Base-by-base conservation (phyloP, 495 filamentous ascomycete species). In the Niebla homalea region DNA sequence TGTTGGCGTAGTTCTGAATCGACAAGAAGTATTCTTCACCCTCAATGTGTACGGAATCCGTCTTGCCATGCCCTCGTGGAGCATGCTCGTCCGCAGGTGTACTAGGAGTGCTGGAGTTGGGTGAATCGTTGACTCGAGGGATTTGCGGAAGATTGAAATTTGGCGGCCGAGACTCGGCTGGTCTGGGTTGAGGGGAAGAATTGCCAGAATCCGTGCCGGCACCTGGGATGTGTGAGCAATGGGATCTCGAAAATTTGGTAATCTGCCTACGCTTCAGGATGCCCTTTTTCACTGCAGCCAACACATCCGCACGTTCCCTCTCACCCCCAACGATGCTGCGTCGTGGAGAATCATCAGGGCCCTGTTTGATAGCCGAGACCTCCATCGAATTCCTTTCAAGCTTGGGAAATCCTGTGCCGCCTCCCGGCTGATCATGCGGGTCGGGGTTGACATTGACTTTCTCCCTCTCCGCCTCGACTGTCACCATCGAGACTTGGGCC, bases 291-390 rank as follows among this genome's bases (percentile, higher is more conserved):
- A 97, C 82, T 10, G 87, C 83, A 16, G 88, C 86, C 37, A 96
- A 74, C 16, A 94, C 83, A 60, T 95, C 89, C 1, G 88, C 87
- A 45, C 92, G 81, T 60, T 98, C 92, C 60, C 73, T 81, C 47
- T 97, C 92, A 26, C 87, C 85, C 32, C 89, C 90, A 44, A 94
- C 74, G 58, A 97, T 89, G 69, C 87, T 97, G 68, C 83, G 87
- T 32, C 71, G 66, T 32, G 79, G 65, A 15, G 66, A 57, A n/a
- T 75, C 76, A 48, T 78, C 79, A n/a, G 57, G 57, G 39, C 64
- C 64, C 5, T 62, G 63, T 12, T 65, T 54, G 1, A 61, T 61
- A 54, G 67, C 71, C 8, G 61, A 66, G 23, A 76, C 67, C 61
- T 89, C 86, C 16, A 86, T 61, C 4, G 85, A 87, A 51, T 86